Evolutionary conservation across 139 green algal species (phyloP), one percentile per base, ranked within the genome.

Genomic region (Coelastrella sp.): DNA sequence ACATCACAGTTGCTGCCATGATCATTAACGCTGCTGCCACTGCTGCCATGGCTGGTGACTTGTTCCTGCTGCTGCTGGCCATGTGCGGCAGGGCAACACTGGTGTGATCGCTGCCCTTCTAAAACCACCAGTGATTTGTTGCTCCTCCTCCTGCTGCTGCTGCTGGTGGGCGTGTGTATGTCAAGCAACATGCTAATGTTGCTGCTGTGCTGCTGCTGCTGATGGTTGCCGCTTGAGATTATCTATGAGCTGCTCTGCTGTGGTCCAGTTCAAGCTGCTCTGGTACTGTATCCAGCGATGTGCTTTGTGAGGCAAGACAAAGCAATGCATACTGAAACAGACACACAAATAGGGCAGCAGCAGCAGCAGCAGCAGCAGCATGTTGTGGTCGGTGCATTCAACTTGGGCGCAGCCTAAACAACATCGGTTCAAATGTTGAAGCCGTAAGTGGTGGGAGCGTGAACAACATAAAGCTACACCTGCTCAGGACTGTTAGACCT

Each of bases 221-320:
- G 82, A 87, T 17, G 82, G 82, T 65, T 23, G 13, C 14, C 82
- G 23, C 23, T 61, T 47, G 4, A 87, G 82, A 4, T 87, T 5
- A 64, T 87, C 82, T 16, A 87, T 73, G 11, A 87, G 82, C 58
- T 78, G 8, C 8, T 87, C 82, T 19, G 65, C 82, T 20, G 82
- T 87, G 64, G 79, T 56, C 82, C 82, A 87, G 47, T 87, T 87
- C 8, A 87, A 11, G 65, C 82, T 66, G 23, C 54, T 32, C 65
- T 87, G 82, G 32, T 87, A 87, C 47, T 87, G 82, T 4, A 58
- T 57, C 82, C 82, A 87, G 65, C 82, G 82, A 56, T 78, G 74
- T 32, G 64, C 78, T 59, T 57, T 20, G 82, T 87, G 82, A 6
- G 82, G 82, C 82, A 87, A 65, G n/a, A 57, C 23, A 65, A 87